phyloP scores from a whole-genome alignment of 1,139 yeast species.

The Protomyces lactucae-debilis region DNA sequence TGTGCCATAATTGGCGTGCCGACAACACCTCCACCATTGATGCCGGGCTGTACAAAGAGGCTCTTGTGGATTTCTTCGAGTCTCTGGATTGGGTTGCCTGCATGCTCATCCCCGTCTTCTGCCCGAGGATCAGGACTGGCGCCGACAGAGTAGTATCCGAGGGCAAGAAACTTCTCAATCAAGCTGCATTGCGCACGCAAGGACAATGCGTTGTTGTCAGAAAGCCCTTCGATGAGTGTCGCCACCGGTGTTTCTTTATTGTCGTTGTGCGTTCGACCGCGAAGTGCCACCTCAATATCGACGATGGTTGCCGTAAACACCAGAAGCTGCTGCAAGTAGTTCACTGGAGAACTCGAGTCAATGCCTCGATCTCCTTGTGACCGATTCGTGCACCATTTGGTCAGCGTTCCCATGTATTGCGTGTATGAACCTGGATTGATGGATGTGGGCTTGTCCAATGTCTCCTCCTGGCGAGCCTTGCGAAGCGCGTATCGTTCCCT shows the following conservation, averaged over 20 bases:
- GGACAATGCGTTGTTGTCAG: slow-evolving; percentile 15
- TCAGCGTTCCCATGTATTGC: not conserved
- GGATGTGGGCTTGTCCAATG: not conserved
- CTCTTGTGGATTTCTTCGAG: not conserved
- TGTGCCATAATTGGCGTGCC: not conserved
- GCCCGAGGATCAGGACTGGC: not conserved
- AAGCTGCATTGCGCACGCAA: slow-evolving; percentile 8
- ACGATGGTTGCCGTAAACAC: slow-evolving; percentile 7
- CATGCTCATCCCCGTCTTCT: not conserved
- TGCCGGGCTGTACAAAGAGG: not conserved
- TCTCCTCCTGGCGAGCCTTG: not conserved
- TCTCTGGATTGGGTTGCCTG: not conserved
- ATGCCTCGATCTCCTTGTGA: not conserved
- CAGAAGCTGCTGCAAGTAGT: not conserved
- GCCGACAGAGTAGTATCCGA: not conserved
- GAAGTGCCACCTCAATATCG: slow-evolving; percentile 20
- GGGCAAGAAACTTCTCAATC: not conserved
- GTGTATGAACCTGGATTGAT: not conserved
- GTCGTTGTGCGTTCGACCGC: slow-evolving; percentile 20
- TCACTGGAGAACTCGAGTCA: not conserved
- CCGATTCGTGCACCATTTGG: not conserved
- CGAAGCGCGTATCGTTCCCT: not conserved
- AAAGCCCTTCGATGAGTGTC: slow-evolving; percentile 9
- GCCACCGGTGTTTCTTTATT: slow-evolving; percentile 1
- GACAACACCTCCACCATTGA: not conserved